Evolutionary conservation across 176 grass and related monocot genomes (phyloP), one percentile per base, ranked within the genome.

Genomic region (Cocos nucifera): DNA sequence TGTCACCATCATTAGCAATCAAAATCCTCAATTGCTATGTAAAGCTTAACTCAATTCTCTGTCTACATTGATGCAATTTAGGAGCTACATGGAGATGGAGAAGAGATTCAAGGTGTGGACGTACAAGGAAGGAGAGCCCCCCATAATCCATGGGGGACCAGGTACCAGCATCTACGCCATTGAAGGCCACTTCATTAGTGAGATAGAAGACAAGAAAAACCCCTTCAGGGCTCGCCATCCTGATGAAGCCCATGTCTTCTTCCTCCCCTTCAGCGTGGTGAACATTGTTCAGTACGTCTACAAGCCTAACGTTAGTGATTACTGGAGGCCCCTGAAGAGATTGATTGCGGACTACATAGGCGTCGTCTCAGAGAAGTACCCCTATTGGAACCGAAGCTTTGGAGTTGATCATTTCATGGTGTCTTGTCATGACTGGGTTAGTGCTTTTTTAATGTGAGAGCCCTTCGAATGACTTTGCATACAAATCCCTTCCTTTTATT

Each of bases 71-170:
- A 64, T 52, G 9, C 15, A 55, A 68, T 23, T 61, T 53, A 95
- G 91, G 86, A 95, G 86, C 77, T 95, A 95, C 32, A 6, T 82
- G 57, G 91, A 95, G 77, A 95, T 95, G 91, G 91, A 95, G 77
- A 84, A 62, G 57, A 87, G 58, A 63, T 75, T 95, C 44, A 90
- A 82, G 80, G 61, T 95, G 24, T 95, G 86, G 86, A 80, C 58
- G 22, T 95, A 95, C 80, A 69, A 26, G 57, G 91, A 95, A 56
- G 91, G 90, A 17, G 86, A 87, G 50, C 77, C 83, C 52, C 91
- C 91, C 30, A 66, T 90, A 66, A 69, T 77, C 52, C 91, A 95
- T 66, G 44, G 74, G 0, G 91, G 56, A 6, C 83, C 86, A 10
- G 50, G 67, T 29, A 62, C 80, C 0, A 77, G 74, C 77, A 95